These are phyloP conservation scores for Sparassis latifolia DNA, from an alignment of 1,284 basidiomycete genomes.

Conservation along the genomic window DNA sequence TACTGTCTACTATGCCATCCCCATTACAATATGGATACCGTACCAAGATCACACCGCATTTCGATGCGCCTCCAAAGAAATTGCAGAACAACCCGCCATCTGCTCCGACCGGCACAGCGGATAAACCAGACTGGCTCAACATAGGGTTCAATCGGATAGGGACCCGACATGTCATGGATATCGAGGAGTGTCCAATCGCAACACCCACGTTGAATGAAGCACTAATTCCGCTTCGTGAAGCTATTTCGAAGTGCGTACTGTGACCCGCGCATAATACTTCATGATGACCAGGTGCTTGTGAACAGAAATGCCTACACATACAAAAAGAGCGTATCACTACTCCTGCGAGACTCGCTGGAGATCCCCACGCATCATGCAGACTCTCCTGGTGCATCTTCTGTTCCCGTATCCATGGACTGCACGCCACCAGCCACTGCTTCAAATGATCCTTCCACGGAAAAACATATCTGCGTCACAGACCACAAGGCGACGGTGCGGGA, in stretches of 20 bases:
- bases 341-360: conserved; percentile 83
- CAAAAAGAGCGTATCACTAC: conserved; percentile 86
- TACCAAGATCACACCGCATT: conserved; percentile 97
- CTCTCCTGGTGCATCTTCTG: not conserved
- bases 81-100: conserved; percentile 29
- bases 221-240: conserved; percentile 54
- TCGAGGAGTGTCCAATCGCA: conserved; percentile 96
- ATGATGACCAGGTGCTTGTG: not conserved
- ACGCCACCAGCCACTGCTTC: conserved; percentile 13
- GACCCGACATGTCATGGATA: conserved; percentile 78
- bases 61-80: conserved; percentile 71
- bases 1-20: conserved; percentile 76
- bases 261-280: not conserved
- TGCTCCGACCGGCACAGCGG: conserved; percentile 12
- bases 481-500: conserved; percentile 82
- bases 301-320: conserved; percentile 73
- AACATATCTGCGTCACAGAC: conserved; percentile 78
- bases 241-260: conserved; percentile 59
- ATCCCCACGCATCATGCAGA: conserved; percentile 2
- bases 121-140: conserved; percentile 57
- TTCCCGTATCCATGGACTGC: conserved; percentile 1
- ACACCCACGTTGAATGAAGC: conserved; percentile 77
- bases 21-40: conserved; percentile 90
- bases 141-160: conserved; percentile 91
- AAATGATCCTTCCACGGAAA: conserved; percentile 30